Evolutionary conservation across 2,329 filamentous ascomycete species (phyloP), one percentile per base, ranked within the genome.

Genomic region (Xylaria sp.): DNA sequence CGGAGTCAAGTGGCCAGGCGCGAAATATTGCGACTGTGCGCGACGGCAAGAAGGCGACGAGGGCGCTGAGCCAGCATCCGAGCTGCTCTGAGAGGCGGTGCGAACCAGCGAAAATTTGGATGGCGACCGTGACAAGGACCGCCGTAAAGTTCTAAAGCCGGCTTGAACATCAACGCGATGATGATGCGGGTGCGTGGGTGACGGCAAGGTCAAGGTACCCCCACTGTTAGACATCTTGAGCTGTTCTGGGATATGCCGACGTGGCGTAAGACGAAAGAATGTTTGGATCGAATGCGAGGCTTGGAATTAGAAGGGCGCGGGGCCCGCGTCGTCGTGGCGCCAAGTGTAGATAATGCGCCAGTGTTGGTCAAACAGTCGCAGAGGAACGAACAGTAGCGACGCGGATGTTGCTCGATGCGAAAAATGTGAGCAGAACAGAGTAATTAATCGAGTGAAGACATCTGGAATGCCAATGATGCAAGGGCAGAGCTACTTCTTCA

Each of bases 81-180:
- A 83, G 65, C 78, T 81, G 69, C 76, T 75, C 59, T 85, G 82
- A 0, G 85, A 86, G 53, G 79, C 79, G 54, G 82, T 79, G 70
- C 85, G 84, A 59, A 80, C 79, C 42, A 97, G 83, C 65, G 88
- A 86, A 79, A 96, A 95, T 79, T 96, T 97, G 36, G 95, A 97
- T 11, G 95, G 95, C n/a, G 95, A 98, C 75, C 94, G 89, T 65
- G 94, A 98, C 71, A 98, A 85, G 30, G 95, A 97, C 74, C 93
- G 92, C 72, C 94, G 88, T 67, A 98, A 85, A 75, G 93, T 92
- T 77, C 93, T 89, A 71, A 97, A 92, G 67, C 92, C 91, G 59
- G 92, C 91, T 62, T 78, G 78, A 72, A 93, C 89, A 82, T 97
- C 93, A 75, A 95, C 91, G 81, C 92, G 91, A 78, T 93, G 92